phyloP scores from a whole-genome alignment of 768 basidiomycete genomes.

The Pulveroboletus sp. region DNA sequence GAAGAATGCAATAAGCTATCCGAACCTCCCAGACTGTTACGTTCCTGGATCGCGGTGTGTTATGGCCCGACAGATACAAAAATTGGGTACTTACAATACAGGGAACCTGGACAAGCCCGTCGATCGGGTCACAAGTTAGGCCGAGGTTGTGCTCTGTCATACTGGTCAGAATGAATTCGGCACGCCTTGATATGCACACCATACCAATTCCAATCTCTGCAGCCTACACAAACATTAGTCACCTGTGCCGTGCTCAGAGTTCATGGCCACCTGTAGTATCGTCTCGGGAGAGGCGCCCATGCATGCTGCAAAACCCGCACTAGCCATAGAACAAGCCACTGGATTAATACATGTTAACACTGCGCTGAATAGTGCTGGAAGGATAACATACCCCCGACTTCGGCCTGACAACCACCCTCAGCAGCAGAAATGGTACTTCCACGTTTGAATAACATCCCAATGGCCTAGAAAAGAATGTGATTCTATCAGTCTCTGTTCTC shows the following conservation, averaged over 20 bases:
- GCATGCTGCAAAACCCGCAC: constrained; percentile 89
- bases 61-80: not conserved
- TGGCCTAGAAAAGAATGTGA: constrained; percentile 43
- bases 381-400: constrained; percentile 70
- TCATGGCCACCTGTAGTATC: constrained; percentile 56
- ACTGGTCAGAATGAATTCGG: constrained; percentile 1
- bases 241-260: not conserved
- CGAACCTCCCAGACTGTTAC: constrained; percentile 80
- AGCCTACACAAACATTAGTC: constrained; percentile 38
- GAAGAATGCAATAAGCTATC: not conserved
- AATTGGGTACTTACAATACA: constrained; percentile 62
- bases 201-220: constrained; percentile 88
- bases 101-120: constrained; percentile 90
- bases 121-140: constrained; percentile 91
- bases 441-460: constrained; percentile 95
- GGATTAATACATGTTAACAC: constrained; percentile 1
- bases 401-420: constrained; percentile 92
- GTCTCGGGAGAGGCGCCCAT: constrained; percentile 89
- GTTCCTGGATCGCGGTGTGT: constrained; percentile 44
- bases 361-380: not conserved
- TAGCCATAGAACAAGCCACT: constrained; percentile 97
- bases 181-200: constrained; percentile 10
- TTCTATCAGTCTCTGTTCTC: constrained; percentile 1
- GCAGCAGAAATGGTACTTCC: constrained; percentile 97
- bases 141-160: constrained; percentile 74